A percentile compares a stretch with the other conserved stretches of the same genome.
phyloP scores from a whole-genome alignment of 192 early-diverging fungal genomes.

The Coemansia sp. region DNA sequence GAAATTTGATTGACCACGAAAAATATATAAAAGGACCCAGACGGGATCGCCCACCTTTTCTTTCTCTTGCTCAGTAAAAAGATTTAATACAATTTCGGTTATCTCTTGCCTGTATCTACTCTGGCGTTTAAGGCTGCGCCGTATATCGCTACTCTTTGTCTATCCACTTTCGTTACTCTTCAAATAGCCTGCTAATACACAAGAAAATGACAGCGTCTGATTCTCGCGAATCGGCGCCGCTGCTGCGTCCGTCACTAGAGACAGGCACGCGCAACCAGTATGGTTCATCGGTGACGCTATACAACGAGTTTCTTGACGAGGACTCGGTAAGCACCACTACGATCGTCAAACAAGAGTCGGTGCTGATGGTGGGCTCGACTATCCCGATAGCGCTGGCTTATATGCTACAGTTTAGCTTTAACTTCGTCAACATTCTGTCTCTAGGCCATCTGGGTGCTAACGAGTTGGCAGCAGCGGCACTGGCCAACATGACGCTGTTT shows the following conservation, averaged over 20 bases:
- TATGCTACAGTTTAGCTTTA: constrained; percentile 65
- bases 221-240: constrained; percentile 19
- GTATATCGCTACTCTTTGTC: neutral
- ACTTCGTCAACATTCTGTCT: constrained; percentile 61
- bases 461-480: constrained; percentile 68
- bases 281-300: constrained; percentile 20
- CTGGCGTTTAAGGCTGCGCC: neutral
- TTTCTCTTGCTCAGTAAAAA: constrained; percentile 3
- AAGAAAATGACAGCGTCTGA: neutral
- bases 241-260: constrained; percentile 9
- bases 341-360: constrained; percentile 27
- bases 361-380: constrained; percentile 18
- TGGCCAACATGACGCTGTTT: constrained; percentile 72
- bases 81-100: neutral
- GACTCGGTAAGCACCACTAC: constrained; percentile 22
- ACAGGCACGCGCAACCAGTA: neutral
- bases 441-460: constrained; percentile 64
- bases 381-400: constrained; percentile 53
- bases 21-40: neutral
- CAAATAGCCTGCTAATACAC: neutral
- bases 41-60: neutral
- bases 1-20: neutral
- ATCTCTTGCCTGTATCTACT: neutral
- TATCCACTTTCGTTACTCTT: neutral
- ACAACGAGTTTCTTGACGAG: constrained; percentile 22